Evolutionary conservation across 768 basidiomycete genomes (phyloP).

Genomic region (Dioszegia hungarica): DNA sequence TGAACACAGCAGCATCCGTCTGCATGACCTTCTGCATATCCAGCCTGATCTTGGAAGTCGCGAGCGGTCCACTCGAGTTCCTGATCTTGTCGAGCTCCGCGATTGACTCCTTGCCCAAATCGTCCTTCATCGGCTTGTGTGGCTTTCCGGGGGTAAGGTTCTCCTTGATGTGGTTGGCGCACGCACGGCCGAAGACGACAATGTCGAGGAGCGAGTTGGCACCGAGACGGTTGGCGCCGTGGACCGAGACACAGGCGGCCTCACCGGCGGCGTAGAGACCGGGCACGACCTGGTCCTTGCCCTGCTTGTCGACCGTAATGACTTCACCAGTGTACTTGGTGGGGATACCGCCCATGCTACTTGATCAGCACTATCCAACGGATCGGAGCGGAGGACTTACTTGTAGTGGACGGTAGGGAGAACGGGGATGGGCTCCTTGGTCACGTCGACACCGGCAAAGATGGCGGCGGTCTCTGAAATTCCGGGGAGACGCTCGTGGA

Average conservation of each 20-base stretch:
- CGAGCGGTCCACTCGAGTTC: slow-evolving; percentile 70
- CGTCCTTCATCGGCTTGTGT: slow-evolving; percentile 79
- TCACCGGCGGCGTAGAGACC: slow-evolving; percentile 98
- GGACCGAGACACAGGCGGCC: slow-evolving; percentile 97
- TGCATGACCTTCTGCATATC: slow-evolving; percentile 99
- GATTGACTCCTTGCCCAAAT: slow-evolving; percentile 77
- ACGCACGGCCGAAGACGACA: slow-evolving; percentile 99
- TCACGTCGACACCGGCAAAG: slow-evolving; percentile 97
- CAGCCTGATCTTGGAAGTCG: slow-evolving; percentile 83
- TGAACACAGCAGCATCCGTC: slow-evolving; percentile 93
- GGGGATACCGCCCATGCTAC: slow-evolving; percentile 91
- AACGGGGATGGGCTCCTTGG: slow-evolving; percentile 98
- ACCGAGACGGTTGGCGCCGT: slow-evolving; percentile 98
- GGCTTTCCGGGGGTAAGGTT: slow-evolving; percentile 82
- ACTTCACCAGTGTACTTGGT: slow-evolving; percentile 98
- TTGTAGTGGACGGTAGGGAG: slow-evolving; percentile 98
- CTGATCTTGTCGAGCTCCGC: slow-evolving; percentile 77
- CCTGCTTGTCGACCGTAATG: slow-evolving; percentile 75
- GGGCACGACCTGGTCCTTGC: slow-evolving; percentile 89
- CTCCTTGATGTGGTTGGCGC: slow-evolving; percentile 93
- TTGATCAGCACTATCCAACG: slow-evolving; percentile 14
- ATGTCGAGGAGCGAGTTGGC: slow-evolving; percentile 98
- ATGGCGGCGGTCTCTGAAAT: slow-evolving; percentile 99
- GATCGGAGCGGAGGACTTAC: slow-evolving; percentile 54
- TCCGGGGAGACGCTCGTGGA: slow-evolving; percentile 94